These are phyloP conservation scores for Purpureocillium takamizusanense DNA, from an alignment of 2,329 filamentous ascomycete genomes.

Conservation along the genomic window DNA sequence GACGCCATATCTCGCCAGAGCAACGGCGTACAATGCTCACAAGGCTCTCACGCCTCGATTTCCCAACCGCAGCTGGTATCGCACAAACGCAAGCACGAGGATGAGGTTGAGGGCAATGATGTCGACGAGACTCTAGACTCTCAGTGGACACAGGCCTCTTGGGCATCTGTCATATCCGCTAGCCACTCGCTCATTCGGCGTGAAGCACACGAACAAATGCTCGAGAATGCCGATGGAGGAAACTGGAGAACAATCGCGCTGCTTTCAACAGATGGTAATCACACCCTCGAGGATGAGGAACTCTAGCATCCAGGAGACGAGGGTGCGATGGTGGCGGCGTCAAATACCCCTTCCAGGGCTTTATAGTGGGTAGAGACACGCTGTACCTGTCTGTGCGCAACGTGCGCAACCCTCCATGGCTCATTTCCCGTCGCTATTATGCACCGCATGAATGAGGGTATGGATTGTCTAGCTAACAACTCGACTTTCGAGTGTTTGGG, in stretches of 20 bases:
- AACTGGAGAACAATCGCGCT: constrained; percentile 22
- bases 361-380: no score
- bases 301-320: constrained; percentile 10
- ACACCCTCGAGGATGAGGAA: constrained; percentile 21
- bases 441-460: no score
- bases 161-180: constrained; percentile 7
- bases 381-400: no score
- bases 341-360: no score
- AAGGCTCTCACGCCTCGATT: no score
- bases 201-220: constrained; percentile 25
- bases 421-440: no score
- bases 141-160: constrained; percentile 6
- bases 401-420: no score
- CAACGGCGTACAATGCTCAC: no score
- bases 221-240: constrained; percentile 14
- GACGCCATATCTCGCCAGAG: no score
- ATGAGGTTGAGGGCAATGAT: constrained; percentile 3
- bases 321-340: no score
- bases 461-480: no score
- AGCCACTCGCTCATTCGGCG: constrained; percentile 14
- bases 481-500: no score
- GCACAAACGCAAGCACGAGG: constrained; percentile 13
- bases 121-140: background rate
- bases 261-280: constrained; percentile 24
- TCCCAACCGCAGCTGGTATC: background rate